A percentile compares a stretch with the other conserved stretches of the same genome.
Evolutionary conservation across 202 grass and related monocot genomes (phyloP).

Genomic region (Cymbopogon flexuosus): DNA sequence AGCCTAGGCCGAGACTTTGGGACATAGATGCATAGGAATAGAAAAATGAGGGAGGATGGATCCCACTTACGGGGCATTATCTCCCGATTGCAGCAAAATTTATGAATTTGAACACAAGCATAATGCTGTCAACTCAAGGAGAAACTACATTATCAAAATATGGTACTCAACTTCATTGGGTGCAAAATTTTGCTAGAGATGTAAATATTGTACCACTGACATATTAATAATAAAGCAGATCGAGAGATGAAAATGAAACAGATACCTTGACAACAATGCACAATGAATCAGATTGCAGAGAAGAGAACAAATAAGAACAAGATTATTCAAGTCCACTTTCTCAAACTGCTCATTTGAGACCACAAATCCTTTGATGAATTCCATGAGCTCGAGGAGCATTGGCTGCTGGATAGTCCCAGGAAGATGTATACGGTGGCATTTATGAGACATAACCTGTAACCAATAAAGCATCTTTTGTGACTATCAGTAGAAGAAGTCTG

Average conservation of each 20-base stretch:
- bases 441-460: conserved; percentile 49
- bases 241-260: conserved; percentile 21
- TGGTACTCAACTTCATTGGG: neutral
- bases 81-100: neutral
- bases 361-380: conserved; percentile 62
- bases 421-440: conserved; percentile 48
- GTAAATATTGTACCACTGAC: neutral
- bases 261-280: conserved; percentile 64
- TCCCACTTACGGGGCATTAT: neutral
- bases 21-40: neutral
- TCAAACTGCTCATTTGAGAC: conserved; percentile 44
- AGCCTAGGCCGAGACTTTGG: neutral
- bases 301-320: conserved; percentile 64
- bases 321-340: conserved; percentile 50
- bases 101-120: neutral
- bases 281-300: conserved; percentile 71
- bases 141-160: conserved; percentile 5
- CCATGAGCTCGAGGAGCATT: conserved; percentile 67
- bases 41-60: neutral
- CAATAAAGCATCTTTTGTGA: conserved; percentile 21
- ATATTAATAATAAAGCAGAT: neutral
- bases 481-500: neutral
- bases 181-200: neutral
- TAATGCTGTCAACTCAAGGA: conserved; percentile 8
- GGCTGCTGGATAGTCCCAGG: conserved; percentile 67